Conservation (phyloP, 73 alveolate genomes). For the Durusdinium trenchii region DNA sequence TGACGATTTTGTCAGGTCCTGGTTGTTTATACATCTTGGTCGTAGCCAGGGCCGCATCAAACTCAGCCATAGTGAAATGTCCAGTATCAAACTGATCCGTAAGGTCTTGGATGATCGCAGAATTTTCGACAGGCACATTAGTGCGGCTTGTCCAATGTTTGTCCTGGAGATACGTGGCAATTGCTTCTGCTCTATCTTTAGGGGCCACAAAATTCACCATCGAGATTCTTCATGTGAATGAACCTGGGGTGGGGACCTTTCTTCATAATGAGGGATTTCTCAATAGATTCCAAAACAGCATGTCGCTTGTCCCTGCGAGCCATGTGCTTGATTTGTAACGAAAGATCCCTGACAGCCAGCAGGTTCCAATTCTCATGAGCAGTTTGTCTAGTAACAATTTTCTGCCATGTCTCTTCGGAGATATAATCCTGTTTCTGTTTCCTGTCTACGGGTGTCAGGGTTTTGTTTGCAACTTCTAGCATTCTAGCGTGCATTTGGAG, state of each 20-base stretch:
- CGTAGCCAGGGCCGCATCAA: background rate
- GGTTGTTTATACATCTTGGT: background rate
- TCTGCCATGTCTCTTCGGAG: background rate
- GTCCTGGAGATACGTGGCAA: constrained; percentile 8
- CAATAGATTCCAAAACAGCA: background rate
- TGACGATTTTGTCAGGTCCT: background rate
- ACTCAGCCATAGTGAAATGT: background rate
- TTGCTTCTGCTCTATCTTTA: background rate
- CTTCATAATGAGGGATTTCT: constrained; percentile 3
- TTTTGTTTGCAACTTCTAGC: background rate
- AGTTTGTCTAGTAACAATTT: background rate
- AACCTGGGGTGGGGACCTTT: constrained; percentile 13
- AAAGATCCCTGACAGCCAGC: background rate
- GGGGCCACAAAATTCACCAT: background rate
- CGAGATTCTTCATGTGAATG: constrained; percentile 29
- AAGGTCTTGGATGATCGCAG: background rate
- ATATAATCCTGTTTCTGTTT: background rate
- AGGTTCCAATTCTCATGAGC: constrained; percentile 24
- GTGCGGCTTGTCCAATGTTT: background rate
- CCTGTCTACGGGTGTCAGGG: background rate
- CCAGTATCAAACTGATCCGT: background rate
- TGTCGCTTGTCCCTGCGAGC: background rate
- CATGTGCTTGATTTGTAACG: background rate
- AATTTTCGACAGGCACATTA: background rate
- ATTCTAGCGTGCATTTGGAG: background rate